These are phyloP conservation scores for Rhynchospora tenuis DNA, from an alignment of 176 grass and related monocot genomes.

Conservation along the genomic window DNA sequence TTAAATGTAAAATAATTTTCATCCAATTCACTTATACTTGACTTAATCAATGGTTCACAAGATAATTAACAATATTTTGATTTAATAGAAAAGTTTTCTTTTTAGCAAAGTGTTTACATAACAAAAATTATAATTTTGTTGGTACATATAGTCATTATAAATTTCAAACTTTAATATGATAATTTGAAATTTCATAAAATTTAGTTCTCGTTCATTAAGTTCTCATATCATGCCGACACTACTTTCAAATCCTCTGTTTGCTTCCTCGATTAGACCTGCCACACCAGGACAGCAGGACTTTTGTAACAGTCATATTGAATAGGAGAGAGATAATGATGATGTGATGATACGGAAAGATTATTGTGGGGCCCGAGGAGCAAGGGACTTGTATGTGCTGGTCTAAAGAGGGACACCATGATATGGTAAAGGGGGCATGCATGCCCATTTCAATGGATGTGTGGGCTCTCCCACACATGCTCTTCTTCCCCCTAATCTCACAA, in stretches of 20 bases:
- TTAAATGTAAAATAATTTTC: too few species aligned
- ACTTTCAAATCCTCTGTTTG: not conserved
- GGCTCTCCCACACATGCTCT: conserved; percentile 18
- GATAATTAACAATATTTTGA: too few species aligned
- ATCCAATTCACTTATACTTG: too few species aligned
- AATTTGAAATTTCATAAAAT: too few species aligned
- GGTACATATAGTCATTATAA: too few species aligned
- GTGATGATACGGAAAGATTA: conserved; percentile 30
- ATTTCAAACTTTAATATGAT: too few species aligned
- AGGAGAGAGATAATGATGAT: conserved; percentile 19
- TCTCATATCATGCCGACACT: too few species aligned
- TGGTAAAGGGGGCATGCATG: conserved; percentile 17
- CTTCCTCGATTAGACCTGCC: not conserved
- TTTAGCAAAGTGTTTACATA: too few species aligned
- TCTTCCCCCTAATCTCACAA: not conserved
- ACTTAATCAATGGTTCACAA: too few species aligned
- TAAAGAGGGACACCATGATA: conserved; percentile 25
- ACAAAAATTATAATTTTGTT: too few species aligned
- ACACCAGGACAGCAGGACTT: not conserved
- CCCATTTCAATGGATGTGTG: conserved; percentile 24
- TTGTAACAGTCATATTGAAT: conserved; percentile 5
- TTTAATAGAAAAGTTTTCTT: too few species aligned
- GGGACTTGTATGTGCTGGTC: not conserved
- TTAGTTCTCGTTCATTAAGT: too few species aligned
- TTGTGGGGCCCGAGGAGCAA: conserved; percentile 20